Evolutionary conservation across 2,329 filamentous ascomycete species (phyloP).

Genomic region (Penicillium sp.): DNA sequence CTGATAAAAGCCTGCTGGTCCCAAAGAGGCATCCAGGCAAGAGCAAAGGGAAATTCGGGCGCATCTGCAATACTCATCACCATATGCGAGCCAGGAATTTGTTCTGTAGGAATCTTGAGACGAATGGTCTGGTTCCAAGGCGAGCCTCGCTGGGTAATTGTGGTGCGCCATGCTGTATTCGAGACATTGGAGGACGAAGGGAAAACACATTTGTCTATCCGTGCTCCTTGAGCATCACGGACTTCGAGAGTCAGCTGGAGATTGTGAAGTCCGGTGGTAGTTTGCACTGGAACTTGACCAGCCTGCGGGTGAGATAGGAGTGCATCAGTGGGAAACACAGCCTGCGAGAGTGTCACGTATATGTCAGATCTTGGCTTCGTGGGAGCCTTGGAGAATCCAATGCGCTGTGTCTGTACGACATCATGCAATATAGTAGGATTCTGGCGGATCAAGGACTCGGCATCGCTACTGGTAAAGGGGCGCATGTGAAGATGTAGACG

Average conservation of each 20-base stretch:
- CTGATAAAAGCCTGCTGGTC: conserved; percentile 83
- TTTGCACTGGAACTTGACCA: conserved; percentile 73
- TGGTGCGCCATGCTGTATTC: conserved; percentile 84
- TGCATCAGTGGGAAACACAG: conserved; percentile 68
- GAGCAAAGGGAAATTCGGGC: conserved; percentile 82
- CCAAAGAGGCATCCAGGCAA: conserved; percentile 93
- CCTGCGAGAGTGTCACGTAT: conserved; percentile 80
- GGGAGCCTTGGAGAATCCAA: conserved; percentile 90
- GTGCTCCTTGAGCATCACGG: conserved; percentile 71
- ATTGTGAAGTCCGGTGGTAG: conserved; percentile 65
- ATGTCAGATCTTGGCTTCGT: conserved; percentile 89
- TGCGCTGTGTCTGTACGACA: conserved; percentile 77
- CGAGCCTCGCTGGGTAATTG: conserved; percentile 73
- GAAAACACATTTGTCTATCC: conserved; percentile 84
- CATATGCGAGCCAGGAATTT: conserved; percentile 80
- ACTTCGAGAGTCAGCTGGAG: conserved; percentile 89
- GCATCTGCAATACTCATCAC: conserved; percentile 87
- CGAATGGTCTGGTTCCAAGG: conserved; percentile 87
- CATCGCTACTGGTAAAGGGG: conserved; percentile 73
- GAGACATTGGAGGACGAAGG: conserved; percentile 77
- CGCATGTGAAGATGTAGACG: conserved; percentile 76
- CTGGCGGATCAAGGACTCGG: conserved; percentile 75
- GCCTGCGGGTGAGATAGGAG: conserved; percentile 69
- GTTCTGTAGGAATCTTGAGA: conserved; percentile 71
- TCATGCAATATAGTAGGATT: conserved; percentile 85